Evolutionary conservation across 345 rosid genomes (phyloP).

Genomic region (Microcos paniculata): DNA sequence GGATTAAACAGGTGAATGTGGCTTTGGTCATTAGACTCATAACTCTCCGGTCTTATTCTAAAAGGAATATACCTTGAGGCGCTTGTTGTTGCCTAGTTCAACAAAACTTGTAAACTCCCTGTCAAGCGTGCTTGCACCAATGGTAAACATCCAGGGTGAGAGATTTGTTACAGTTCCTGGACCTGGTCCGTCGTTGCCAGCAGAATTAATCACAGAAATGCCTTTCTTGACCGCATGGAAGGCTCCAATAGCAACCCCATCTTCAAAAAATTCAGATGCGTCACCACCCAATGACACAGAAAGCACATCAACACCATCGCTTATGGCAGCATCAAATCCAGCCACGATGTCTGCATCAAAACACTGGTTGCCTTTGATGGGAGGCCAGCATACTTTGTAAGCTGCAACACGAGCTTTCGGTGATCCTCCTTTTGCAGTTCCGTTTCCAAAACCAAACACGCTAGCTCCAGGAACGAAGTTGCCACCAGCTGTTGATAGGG

Average conservation of each 20-base stretch:
- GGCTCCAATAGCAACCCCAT: conserved; percentile 38
- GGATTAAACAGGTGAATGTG: background rate
- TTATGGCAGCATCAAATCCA: conserved; percentile 55
- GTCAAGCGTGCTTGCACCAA: conserved; percentile 78
- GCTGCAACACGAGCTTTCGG: conserved; percentile 63
- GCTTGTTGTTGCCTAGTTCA: conserved; percentile 42
- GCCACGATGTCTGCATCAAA: conserved; percentile 59
- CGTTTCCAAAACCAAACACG: conserved; percentile 43
- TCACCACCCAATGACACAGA: conserved; percentile 46
- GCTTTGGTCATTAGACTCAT: too few relatives aligned
- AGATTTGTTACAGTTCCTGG: conserved; percentile 48
- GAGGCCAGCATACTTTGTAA: conserved; percentile 59
- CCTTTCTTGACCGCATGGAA: conserved; percentile 42
- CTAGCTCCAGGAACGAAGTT: conserved; percentile 46
- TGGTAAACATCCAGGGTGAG: conserved; percentile 75
- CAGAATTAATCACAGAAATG: conserved; percentile 39
- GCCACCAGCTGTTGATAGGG: conserved; percentile 67
- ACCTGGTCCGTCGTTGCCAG: conserved; percentile 75
- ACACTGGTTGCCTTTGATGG: conserved; percentile 31
- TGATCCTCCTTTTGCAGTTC: conserved; percentile 71
- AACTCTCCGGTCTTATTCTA: too few relatives aligned
- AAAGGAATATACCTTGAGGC: conserved; percentile 42
- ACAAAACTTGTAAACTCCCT: conserved; percentile 54
- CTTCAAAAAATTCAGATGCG: conserved; percentile 24
- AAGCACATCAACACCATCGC: conserved; percentile 53